These are phyloP conservation scores for Cladosporium sp. DNA, from an alignment of 2,329 filamentous ascomycete species.

Conservation along the genomic window DNA sequence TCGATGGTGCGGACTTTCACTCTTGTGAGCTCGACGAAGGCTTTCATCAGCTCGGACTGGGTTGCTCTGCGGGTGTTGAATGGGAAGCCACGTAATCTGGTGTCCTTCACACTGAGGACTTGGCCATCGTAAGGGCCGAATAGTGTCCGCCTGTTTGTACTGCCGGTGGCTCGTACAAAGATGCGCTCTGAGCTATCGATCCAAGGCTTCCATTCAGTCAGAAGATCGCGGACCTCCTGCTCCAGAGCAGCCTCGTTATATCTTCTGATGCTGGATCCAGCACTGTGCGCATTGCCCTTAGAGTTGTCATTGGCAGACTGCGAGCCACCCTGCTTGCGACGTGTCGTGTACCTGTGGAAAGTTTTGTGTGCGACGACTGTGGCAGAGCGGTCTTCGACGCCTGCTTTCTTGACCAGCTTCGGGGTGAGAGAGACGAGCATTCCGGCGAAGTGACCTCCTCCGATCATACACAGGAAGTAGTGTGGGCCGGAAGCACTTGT, in stretches of 20 bases:
- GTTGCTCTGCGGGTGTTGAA: conserved; percentile 91
- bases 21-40: conserved; percentile 88
- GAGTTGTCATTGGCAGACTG: conserved; percentile 91
- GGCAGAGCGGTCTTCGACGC: conserved; percentile 76
- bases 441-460: conserved; percentile 93
- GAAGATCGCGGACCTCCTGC: conserved; percentile 78
- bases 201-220: conserved; percentile 79
- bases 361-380: conserved; percentile 93
- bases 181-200: conserved; percentile 81
- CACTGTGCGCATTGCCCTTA: conserved; percentile 92
- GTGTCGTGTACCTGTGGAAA: conserved; percentile 94
- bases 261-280: conserved; percentile 80
- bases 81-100: conserved; percentile 79
- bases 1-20: conserved; percentile 79
- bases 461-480: conserved; percentile 97
- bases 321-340: conserved; percentile 91
- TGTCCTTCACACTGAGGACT: conserved; percentile 73
- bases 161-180: conserved; percentile 86
- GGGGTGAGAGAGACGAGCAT: conserved; percentile 91
- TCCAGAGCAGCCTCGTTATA: conserved; percentile 91
- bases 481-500: conserved; percentile 68
- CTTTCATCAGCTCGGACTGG: conserved; percentile 89
- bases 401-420: conserved; percentile 66
- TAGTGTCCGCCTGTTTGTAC: conserved; percentile 77
- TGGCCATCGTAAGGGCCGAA: conserved; percentile 92